These are phyloP conservation scores for Samsoniella hepiali DNA, from an alignment of 2,329 filamentous ascomycete genomes.

Conservation along the genomic window DNA sequence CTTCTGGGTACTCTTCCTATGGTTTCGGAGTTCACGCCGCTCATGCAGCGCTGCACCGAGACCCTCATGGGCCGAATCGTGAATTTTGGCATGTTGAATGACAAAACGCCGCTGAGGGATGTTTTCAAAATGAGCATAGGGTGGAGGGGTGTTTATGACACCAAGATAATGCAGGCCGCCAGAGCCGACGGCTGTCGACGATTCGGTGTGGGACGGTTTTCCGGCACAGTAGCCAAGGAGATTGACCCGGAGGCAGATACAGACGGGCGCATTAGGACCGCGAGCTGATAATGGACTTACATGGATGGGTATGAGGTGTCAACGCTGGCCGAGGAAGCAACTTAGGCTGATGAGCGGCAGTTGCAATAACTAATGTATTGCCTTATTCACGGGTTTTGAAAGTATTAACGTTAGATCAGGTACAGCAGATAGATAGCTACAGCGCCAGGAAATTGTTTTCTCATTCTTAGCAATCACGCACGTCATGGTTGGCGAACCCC, in stretches of 20 bases:
- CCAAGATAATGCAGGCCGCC: conserved; percentile 32
- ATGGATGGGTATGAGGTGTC: too few relatives aligned
- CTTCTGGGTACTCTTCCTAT: not conserved
- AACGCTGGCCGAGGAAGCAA: too few relatives aligned
- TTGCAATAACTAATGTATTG: too few relatives aligned
- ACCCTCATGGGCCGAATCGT: conserved; percentile 35
- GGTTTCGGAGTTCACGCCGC: conserved; percentile 21
- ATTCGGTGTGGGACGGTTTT: conserved; percentile 34
- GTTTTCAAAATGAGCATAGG: conserved; percentile 36
- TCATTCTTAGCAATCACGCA: not conserved
- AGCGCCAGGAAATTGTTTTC: not conserved
- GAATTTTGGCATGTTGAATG: conserved; percentile 29
- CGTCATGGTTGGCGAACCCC: not conserved
- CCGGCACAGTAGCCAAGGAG: not conserved
- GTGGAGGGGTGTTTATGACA: conserved; percentile 36
- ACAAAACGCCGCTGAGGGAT: conserved; percentile 29
- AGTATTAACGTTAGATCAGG: too few relatives aligned
- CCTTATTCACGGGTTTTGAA: too few relatives aligned
- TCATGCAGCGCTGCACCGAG: conserved; percentile 38
- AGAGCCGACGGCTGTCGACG: conserved; percentile 33
- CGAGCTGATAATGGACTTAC: too few relatives aligned
- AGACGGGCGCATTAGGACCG: not conserved
- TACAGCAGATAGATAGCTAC: not conserved
- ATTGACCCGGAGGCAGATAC: not conserved
- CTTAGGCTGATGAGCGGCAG: too few relatives aligned